Base-by-base conservation (phyloP, 2,329 filamentous ascomycete species). In the Xylaria sp. region DNA sequence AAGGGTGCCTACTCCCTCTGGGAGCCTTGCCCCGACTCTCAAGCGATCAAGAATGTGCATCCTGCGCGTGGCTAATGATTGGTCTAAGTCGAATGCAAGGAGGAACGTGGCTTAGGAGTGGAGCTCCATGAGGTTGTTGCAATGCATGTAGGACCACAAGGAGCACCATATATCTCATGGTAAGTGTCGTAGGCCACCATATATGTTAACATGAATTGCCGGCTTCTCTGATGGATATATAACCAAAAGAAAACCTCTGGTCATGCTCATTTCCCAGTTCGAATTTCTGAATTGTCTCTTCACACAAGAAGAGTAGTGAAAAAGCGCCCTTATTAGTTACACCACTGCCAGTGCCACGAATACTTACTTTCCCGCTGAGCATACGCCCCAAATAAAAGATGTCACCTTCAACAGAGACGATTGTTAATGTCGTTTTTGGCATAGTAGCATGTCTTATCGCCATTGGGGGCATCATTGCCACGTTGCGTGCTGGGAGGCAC, bases 121-220 rank as follows among this genome's bases (percentile, higher is more conserved):
- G 25, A 28, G 25, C 25, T 28, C 25, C 25, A 28, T 28, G 2
- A 28, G 25, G 25, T 28, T 28, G 25, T 28, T 28, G 2, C 25
- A 28, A 28, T n/a, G 15, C 44, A 48, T 28, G 39, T 44, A 44
- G 39, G 39, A 18, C 39, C 3, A 18, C n/a, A n/a, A n/a, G 15
- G 12, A 44, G 50, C 50, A 52, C 50, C 50, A 52, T 52, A n/a
- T 52, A 52, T 52, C 28, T 13, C 50, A 32, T 18, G 25, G 50
- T 18, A 13, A 52, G 50, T 52, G 12, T 32, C 23, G 3, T 3
- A 28, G 10, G 28, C 7, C 50, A 52, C 50, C 50, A 52, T 52
- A 28, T 28, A 28, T 52, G 3, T n/a, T 52, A 28, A 1, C 7
- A 15, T 5, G 13, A 8, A 32, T 7, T 32, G 32, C 7, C 12